Base-by-base conservation (phyloP, 106 monocot species). In the Dendrobium catenatum region DNA sequence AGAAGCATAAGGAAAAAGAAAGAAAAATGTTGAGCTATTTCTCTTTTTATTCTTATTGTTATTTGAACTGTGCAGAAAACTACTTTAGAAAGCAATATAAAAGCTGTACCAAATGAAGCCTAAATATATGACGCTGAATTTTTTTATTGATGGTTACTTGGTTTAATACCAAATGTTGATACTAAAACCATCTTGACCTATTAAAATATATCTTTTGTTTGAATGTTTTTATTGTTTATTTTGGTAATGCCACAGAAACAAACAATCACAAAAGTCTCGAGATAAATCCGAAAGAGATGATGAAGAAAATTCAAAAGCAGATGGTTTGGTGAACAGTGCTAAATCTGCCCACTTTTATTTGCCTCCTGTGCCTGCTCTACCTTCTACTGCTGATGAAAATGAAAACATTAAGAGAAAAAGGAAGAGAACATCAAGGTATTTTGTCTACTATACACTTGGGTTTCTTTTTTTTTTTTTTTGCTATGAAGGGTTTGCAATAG, bases 371-470 rank as follows among this genome's bases (percentile, higher is more conserved):
- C 33, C 33, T 31, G 37, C 37, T 70, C 33, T 13, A 70, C 70
- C 26, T 68, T 27, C 40, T 77, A 43, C 64, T 61, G 10, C n/a
- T 55, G 27, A 18, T 77, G 58, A 70, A 66, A 72, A 22, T 37
- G 73, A 42, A 48, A 42, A 6, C 43, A 78, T 6, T 6, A 43
- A 68, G 33, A 75, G 40, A 42, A 82, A 33, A 55, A 80, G 77
- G 77, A 84, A 76, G 49, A 84, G 76, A 54, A 51, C 16, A 76
- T 20, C 54, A 66, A 80, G 84, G 84, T 84, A 84, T 75, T 4
- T 13, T 33, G 31, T 6, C 16, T 61, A 4, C n/a, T 7, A 3
- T 13, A 3, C n/a, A 22, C 18, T 4, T 58, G 1, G 22, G 22
- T 61, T 22, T 61, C 10, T 15, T 56, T 20, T 22, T n/a, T 22